Base-by-base conservation (phyloP, 164 flowering plant genomes). In the Nelumbo lutea region DNA sequence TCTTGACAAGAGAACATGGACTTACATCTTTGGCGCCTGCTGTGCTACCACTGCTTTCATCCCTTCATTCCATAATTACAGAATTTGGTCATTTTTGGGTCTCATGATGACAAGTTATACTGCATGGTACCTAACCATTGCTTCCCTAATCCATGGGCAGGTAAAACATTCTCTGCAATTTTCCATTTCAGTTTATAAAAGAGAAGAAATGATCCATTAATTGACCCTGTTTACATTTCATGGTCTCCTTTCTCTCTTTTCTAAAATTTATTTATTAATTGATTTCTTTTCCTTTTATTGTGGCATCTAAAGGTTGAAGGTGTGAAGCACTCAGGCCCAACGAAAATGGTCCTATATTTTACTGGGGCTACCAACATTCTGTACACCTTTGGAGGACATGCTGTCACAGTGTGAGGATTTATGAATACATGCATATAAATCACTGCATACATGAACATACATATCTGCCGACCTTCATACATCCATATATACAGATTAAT, bases 31-130 rank as follows among this genome's bases (percentile, higher is more conserved):
- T 68, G 97, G 97, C 44, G 94, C 97, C 62, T 90, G 97, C 73
- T 90, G 97, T 76, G 91, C 89, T 41, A 84, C 88, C 4, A 88
- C 93, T 5, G 93, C 85, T 66, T 88, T 88, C 79, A 85, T 90
- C 40, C 96, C 96, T 13, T 90, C 96, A 1, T 90, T 87, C 61
- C 94, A 90, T 83, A 91, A 90, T 78, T 90, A 90, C 79, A 77
- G 97, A 70, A 79, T 90, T 27, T 27, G 27, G 27, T 27, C 27
- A 27, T 27, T 27, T 27, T 27, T 62, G 48, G 97, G 97, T 2
- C 91, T 91, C 53, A 77, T 85, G 3, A 91, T 91, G 97, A 91
- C 97, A 73, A 89, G 93, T 44, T 89, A 82, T 75, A 91, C 97
- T 27, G 96, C 93, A 53, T 91, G 96, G 97, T 91, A 91, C 72